These are phyloP conservation scores for Botryotinia globosa DNA, from an alignment of 2,329 filamentous ascomycete genomes.

Conservation along the genomic window DNA sequence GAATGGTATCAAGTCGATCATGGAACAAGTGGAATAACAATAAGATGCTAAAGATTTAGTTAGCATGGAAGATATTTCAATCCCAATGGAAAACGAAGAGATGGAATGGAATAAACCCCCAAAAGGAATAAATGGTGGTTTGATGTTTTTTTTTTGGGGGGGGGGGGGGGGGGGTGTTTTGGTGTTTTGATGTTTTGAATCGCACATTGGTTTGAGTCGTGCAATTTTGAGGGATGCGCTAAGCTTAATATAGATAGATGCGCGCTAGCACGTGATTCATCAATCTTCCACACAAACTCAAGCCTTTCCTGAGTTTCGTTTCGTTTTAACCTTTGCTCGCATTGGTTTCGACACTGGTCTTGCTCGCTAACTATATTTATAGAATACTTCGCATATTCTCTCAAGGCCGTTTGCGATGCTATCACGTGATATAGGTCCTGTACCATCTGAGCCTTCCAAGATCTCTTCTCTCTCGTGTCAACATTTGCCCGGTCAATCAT, in stretches of 20 bases:
- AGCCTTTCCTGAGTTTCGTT: neutral
- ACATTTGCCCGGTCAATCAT: neutral
- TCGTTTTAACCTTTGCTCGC: neutral
- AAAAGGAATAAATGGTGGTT: neutral
- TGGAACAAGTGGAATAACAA: neutral
- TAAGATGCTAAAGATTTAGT: neutral
- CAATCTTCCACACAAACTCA: neutral
- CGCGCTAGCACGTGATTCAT: neutral
- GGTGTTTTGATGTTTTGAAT: constrained; percentile 4
- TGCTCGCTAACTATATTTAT: neutral
- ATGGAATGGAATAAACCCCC: neutral
- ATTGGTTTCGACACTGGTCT: neutral
- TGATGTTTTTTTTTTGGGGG: neutral
- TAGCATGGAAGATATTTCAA: neutral
- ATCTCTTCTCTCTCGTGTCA: neutral
- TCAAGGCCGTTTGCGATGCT: neutral
- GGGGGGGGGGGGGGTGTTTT: too few relatives aligned
- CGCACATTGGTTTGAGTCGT: neutral
- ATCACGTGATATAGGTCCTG: neutral
- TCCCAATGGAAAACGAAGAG: neutral
- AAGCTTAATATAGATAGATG: neutral
- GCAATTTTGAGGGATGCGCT: neutral
- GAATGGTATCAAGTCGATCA: neutral
- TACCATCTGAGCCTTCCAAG: neutral
- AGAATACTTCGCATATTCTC: neutral